These are phyloP conservation scores for Pleurotus salmoneostramineus DNA, from an alignment of 768 basidiomycete species.

Conservation along the genomic window DNA sequence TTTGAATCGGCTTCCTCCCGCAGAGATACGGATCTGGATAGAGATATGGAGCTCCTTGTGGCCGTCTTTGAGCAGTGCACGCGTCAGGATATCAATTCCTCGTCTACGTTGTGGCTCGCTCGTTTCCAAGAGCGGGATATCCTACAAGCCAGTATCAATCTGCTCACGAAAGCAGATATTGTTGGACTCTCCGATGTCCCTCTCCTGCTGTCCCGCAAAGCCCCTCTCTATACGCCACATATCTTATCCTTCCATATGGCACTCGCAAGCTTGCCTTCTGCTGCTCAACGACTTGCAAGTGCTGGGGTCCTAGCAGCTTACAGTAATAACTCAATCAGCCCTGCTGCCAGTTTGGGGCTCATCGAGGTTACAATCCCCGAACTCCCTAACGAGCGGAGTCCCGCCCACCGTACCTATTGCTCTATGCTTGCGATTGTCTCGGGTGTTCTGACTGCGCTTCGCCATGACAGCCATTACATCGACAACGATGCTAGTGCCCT, in stretches of 20 bases:
- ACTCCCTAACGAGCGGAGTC: constrained; percentile 70
- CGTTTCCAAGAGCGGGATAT: constrained; percentile 79
- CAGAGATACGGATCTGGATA: constrained; percentile 62
- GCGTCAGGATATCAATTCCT: constrained; percentile 59
- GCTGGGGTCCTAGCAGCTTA: constrained; percentile 82
- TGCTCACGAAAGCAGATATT: constrained; percentile 66
- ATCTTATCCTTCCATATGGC: constrained; percentile 86
- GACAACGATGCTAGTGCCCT: constrained; percentile 84
- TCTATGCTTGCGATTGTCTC: constrained; percentile 80
- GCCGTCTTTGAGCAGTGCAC: constrained; percentile 83
- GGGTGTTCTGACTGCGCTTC: constrained; percentile 59
- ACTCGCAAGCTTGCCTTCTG: constrained; percentile 67
- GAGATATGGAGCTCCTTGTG: constrained; percentile 78
- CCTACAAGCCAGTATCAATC: constrained; percentile 69
- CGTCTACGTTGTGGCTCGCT: constrained; percentile 75
- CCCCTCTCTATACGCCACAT: constrained; percentile 71
- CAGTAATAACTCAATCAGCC: constrained; percentile 75
- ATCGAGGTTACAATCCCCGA: constrained; percentile 68
- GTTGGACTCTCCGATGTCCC: constrained; percentile 66
- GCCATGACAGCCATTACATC: constrained; percentile 71
- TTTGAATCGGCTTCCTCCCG: constrained; percentile 61
- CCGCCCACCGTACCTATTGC: constrained; percentile 80
- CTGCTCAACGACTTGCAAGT: constrained; percentile 83
- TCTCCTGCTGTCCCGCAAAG: constrained; percentile 56
- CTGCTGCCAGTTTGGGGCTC: constrained; percentile 69